These are phyloP conservation scores for Delphinella strobiligena DNA, from an alignment of 2,329 filamentous ascomycete species.

Conservation along the genomic window DNA sequence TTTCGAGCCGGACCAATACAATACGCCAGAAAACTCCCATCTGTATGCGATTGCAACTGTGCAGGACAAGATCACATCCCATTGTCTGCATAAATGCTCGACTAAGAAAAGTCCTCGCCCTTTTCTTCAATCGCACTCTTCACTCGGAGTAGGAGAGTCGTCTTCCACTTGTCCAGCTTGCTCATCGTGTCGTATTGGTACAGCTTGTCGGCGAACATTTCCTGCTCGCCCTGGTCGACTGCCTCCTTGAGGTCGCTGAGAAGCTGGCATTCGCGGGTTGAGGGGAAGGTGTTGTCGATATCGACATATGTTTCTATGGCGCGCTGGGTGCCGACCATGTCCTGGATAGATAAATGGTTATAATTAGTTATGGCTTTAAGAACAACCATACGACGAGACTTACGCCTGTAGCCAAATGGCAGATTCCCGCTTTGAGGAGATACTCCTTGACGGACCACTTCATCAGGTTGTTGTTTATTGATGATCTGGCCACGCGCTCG, in stretches of 20 bases:
- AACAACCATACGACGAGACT: neutral
- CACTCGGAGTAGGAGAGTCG: conserved; percentile 65
- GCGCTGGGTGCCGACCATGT: conserved; percentile 65
- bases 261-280: conserved; percentile 70
- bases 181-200: conserved; percentile 86
- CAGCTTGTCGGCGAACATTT: conserved; percentile 72
- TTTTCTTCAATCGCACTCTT: conserved; percentile 71
- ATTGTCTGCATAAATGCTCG: neutral
- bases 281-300: conserved; percentile 62
- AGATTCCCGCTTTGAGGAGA: conserved; percentile 86
- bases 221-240: conserved; percentile 66
- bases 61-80: too few relatives aligned
- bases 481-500: conserved; percentile 65
- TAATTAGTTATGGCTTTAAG: neutral
- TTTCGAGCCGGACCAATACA: neutral
- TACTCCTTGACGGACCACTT: conserved; percentile 93
- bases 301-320: conserved; percentile 76
- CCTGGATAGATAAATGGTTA: conserved; percentile 28
- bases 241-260: conserved; percentile 64
- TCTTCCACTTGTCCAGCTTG: conserved; percentile 97
- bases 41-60: too few relatives aligned
- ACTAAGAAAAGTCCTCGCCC: conserved; percentile 55
- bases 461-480: conserved; percentile 84
- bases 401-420: conserved; percentile 59
- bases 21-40: neutral